These are phyloP conservation scores for Nematodospora anomalae DNA, from an alignment of 1,139 yeast species.

Conservation along the genomic window DNA sequence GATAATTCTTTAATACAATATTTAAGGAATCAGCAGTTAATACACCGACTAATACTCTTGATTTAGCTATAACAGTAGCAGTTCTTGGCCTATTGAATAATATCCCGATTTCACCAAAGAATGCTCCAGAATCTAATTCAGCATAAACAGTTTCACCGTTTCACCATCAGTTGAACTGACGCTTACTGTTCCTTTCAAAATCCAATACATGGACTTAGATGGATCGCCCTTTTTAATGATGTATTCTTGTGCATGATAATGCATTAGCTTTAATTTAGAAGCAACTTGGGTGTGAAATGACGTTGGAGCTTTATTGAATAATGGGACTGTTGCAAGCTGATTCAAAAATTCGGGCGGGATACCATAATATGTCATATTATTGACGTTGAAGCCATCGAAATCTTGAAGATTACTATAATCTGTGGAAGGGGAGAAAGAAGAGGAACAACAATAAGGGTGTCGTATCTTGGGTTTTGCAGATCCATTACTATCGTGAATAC, in stretches of 20 bases:
- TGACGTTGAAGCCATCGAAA: conserved; percentile 1
- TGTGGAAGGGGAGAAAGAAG: conserved; percentile 2
- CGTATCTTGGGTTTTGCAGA: neutral
- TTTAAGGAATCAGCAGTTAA: conserved; percentile 64
- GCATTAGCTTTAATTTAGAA: conserved; percentile 55
- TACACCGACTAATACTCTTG: conserved; percentile 65
- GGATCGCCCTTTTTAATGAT: conserved; percentile 72
- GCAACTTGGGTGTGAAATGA: conserved; percentile 62
- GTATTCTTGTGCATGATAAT: conserved; percentile 65
- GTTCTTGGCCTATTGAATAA: conserved; percentile 73
- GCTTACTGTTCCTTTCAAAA: conserved; percentile 68
- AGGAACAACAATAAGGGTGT: neutral
- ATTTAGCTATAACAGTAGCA: conserved; percentile 74
- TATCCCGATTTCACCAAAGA: conserved; percentile 79
- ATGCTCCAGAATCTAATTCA: conserved; percentile 65
- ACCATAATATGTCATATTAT: conserved; percentile 8
- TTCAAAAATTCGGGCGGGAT: conserved; percentile 56
- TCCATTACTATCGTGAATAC: neutral
- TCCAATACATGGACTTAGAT: conserved; percentile 80
- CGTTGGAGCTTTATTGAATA: conserved; percentile 65
- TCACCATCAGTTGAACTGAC: conserved; percentile 71
- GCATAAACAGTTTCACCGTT: conserved; percentile 66
- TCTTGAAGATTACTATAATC: conserved; percentile 1
- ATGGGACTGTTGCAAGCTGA: conserved; percentile 56
- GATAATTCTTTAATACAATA: conserved; percentile 59